Evolutionary conservation across 768 basidiomycete genomes (phyloP).

Genomic region (Leccinum barrowsii): DNA sequence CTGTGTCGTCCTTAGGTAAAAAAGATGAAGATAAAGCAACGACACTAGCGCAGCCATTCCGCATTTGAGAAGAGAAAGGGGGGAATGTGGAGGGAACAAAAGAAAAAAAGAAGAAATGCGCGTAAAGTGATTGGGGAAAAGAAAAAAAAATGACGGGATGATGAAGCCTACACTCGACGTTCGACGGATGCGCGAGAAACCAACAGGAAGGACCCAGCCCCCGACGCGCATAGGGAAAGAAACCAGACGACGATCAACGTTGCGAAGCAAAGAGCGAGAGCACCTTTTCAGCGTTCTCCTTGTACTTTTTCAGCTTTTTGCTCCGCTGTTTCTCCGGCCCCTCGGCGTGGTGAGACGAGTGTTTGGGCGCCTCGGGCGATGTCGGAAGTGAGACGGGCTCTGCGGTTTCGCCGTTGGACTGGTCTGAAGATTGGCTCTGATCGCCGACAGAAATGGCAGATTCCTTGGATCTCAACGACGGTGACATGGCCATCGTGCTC

Average conservation of each 20-base stretch:
- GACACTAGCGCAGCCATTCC: conserved; percentile 26
- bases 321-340: conserved; percentile 60
- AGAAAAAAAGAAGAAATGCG: conserved; percentile 13
- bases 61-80: conserved; percentile 1
- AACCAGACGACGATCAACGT: conserved; percentile 38
- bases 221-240: conserved; percentile 3
- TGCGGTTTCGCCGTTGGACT: conserved; percentile 53
- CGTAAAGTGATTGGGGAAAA: conserved; percentile 15
- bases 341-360: conserved; percentile 30
- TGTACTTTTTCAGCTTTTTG: conserved; percentile 82
- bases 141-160: conserved; percentile 16
- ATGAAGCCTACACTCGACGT: conserved; percentile 22
- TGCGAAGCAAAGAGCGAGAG: conserved; percentile 79
- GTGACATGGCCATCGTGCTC: conserved; percentile 45
- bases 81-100: conserved; percentile 5
- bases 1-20: conserved; percentile 27
- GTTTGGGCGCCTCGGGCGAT: conserved; percentile 32
- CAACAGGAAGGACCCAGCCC: conserved; percentile 24
- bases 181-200: conserved; percentile 18
- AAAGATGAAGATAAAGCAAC: conserved; percentile 5
- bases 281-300: conserved; percentile 83
- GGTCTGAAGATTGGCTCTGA: conserved; percentile 68
- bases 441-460: conserved; percentile 72
- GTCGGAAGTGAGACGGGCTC: conserved; percentile 23
- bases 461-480: conserved; percentile 78